Conservation (phyloP, 176 grass and related monocot genomes). For the Oryza glaberrima region DNA sequence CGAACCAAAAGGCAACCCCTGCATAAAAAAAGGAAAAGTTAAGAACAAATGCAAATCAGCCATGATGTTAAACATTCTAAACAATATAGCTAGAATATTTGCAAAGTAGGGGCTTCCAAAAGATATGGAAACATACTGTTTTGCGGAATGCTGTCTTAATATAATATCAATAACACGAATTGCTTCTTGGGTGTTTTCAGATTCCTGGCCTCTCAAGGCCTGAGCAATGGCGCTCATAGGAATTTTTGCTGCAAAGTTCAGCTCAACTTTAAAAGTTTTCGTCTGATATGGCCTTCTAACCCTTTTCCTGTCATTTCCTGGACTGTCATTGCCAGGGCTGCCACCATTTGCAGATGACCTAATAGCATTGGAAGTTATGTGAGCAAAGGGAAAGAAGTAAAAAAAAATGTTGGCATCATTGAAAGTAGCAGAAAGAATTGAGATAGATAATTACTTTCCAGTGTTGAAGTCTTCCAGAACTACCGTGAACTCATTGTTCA, state of each 20-base stretch:
- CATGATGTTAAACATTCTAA: not conserved
- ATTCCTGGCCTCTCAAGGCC: slow-evolving; percentile 79
- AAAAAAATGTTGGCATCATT: not conserved
- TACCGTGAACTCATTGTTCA: too few relatives aligned
- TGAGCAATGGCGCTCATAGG: slow-evolving; percentile 76
- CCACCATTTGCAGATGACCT: slow-evolving; percentile 69
- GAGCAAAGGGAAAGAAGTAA: not conserved
- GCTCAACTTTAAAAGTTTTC: slow-evolving; percentile 76
- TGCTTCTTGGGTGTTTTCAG: slow-evolving; percentile 78
- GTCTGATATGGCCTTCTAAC: slow-evolving; percentile 61
- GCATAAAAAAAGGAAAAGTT: slow-evolving; percentile 22
- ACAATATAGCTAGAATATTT: not conserved
- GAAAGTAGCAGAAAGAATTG: not conserved
- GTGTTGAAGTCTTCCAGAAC: slow-evolving; percentile 28
- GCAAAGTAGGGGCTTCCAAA: not conserved
- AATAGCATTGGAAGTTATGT: not conserved
- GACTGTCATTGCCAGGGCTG: slow-evolving; percentile 56
- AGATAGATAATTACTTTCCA: slow-evolving; percentile 53
- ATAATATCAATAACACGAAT: slow-evolving; percentile 91
- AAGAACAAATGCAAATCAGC: not conserved
- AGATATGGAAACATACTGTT: slow-evolving; percentile 55
- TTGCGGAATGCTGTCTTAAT: slow-evolving; percentile 72
- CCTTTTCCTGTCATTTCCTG: slow-evolving; percentile 66
- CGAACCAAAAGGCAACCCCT: slow-evolving; percentile 90
- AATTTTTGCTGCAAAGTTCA: slow-evolving; percentile 72